Evolutionary conservation across 495 filamentous ascomycete species (phyloP), one percentile per base, ranked within the genome.

Genomic region (Choiromyces venosus): DNA sequence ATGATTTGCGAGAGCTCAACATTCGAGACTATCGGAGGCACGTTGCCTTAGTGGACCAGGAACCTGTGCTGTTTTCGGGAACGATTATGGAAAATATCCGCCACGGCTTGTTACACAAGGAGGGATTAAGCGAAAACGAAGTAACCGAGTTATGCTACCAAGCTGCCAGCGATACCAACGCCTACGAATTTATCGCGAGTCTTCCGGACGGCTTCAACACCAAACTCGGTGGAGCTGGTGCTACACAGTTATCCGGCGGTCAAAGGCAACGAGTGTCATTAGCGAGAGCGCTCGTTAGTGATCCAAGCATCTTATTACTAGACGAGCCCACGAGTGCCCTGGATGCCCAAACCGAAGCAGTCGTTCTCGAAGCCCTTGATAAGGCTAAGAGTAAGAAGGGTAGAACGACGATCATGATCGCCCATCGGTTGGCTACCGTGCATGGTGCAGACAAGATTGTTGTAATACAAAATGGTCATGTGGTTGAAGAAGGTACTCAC

Each of bases 41-140:
- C 70, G 82, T 92, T 44, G 86, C 86, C 68, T 81, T 91, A 0
- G 91, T 92, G 10, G 86, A 90, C 73, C 90, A 93, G 78, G 89
- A 91, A 40, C 87, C 90, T 0, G 84, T 87, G 35, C 84, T 92
- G 1, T 85, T 92, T 37, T 84, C 88, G 46, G 85, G 88, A 3
- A 90, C 91, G 0, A 84, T 93, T 16, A 79, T 91, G 69, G 88
- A 91, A 69, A 92, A 92, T 73, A 90, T 93, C 65, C 86, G 86
- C 37, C 85, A 89, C 52, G 91, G 89, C 4, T 82, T 92, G 36
- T 81, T 91, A 42, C 82, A 86, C 67, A 75, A 87, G n/a, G 80
- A 83, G 39, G 65, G 74, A 0, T 77, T 77, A 4, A 81, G 86
- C 65, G 68, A 71, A 64, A 76, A 66, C 33, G 78, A 74, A 65